These are phyloP conservation scores for Ophiosphaerella narmari DNA, from an alignment of 2,329 filamentous ascomycete species.

Conservation along the genomic window DNA sequence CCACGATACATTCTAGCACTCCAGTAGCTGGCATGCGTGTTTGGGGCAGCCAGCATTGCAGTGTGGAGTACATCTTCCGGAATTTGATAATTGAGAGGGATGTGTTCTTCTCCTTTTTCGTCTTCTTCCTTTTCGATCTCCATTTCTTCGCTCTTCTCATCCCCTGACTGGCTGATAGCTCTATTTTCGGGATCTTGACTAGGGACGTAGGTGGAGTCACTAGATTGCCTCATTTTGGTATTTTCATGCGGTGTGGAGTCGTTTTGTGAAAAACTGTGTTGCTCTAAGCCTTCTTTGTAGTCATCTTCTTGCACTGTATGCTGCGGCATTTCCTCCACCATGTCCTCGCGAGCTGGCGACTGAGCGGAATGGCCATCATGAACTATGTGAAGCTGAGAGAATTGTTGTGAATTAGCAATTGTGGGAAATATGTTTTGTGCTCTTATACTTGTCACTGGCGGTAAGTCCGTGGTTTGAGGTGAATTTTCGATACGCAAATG, in stretches of 20 bases:
- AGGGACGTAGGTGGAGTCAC: conserved; percentile 4
- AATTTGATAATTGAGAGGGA: conserved; percentile 39
- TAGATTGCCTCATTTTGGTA: background rate
- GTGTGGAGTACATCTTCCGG: conserved; percentile 31
- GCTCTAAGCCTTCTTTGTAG: background rate
- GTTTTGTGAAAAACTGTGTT: background rate
- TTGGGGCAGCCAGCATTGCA: conserved; percentile 37
- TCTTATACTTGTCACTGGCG: conserved; percentile 1
- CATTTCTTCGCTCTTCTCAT: conserved; percentile 4
- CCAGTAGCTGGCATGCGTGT: conserved; percentile 60
- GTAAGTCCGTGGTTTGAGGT: conserved; percentile 12
- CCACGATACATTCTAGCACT: conserved; percentile 69
- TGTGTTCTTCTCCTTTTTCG: conserved; percentile 21
- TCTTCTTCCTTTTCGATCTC: conserved; percentile 5
- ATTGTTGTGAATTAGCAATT: too few species aligned
- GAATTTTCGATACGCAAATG: conserved; percentile 7
- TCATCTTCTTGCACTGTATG: background rate
- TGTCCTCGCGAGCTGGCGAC: too few species aligned
- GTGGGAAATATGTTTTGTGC: background rate
- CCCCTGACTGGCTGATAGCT: conserved; percentile 1
- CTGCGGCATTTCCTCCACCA: background rate
- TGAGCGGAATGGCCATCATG: too few species aligned
- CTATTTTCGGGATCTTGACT: conserved; percentile 2
- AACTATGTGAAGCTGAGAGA: too few species aligned
- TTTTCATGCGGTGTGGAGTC: background rate